Base-by-base conservation (phyloP, 2,329 filamentous ascomycete genomes). In the Exophiala xenobiotica region DNA sequence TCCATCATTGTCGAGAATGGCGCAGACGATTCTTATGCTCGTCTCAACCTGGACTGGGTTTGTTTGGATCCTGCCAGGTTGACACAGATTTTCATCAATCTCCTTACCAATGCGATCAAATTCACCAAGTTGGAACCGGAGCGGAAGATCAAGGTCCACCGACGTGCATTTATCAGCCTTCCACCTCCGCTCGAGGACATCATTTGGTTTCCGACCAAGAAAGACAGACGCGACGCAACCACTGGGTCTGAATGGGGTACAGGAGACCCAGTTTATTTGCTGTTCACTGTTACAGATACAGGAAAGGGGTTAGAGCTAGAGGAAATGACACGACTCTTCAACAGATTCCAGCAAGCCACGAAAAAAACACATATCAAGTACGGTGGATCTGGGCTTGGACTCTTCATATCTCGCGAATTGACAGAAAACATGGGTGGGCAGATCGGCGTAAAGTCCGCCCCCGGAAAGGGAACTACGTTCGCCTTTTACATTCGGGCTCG, bases 401-500 rank as follows among this genome's bases (percentile, higher is more conserved):
- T 92, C 0, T 91, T 90, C 67, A 90, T 92, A 57, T 87, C 83
- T 27, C 79, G 87, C 16, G 81, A 88, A 48, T 75, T 92, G 11
- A 88, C 86, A 0, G 88, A 92, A 64, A 73, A 90, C 9, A 87
- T 90, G 65, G 86, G 87, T 12, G 88, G 88, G 2, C 83, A 88
- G 56, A 90, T 92, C 37, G 87, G 87, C 1, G 84, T 91, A 0
- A 72, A 74, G 14, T 78, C 76, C 2, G 72, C 76, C 52, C 70
- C 76, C 31, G 78, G 75, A 1, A 70, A 74, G 39, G 78, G 79
- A 8, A 79, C 75, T 56, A 81, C 76, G 0, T 82, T 82, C 58
- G 77, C 76, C 1, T 81, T 82, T 61, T 81, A 79, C 58, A 73
- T 81, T 60, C 74, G 72, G 24, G 77, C 77, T 4, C 35, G 27